Base-by-base conservation (phyloP, 768 basidiomycete species). In the Dioszegia crocea region DNA sequence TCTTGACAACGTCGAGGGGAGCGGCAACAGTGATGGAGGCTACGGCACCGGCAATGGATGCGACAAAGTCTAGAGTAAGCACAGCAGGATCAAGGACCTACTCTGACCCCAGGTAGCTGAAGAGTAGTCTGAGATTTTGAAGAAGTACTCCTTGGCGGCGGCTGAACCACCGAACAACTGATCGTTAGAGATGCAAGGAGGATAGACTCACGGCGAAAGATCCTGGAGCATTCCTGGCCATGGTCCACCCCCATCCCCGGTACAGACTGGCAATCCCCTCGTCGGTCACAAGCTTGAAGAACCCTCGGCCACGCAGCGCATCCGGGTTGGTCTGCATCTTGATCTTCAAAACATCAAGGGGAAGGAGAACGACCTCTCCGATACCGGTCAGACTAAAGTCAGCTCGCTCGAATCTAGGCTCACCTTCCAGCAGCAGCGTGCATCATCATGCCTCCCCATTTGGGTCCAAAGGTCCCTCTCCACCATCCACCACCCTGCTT, bases 181-280 rank as follows among this genome's bases (percentile, higher is more conserved):
- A 9, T 5, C 12, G 36, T 48, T n/a, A 48, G 46, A 2, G 19
- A 27, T 24, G 30, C 39, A 21, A 38, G 21, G n/a, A 14, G 17
- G 24, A 2, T 4, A 8, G 16, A 81, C 88, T 62, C 71, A 94
- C 92, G 55, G 94, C 90, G 70, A 99, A 99, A 52, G 84, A 85
- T 11, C 94, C 94, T 0, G 94, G 94, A 0, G 94, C 94, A 68
- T 99, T 99, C 53, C 94, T 85, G 2, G 92, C 94, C 83, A 96
- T 87, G 23, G 94, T 98, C 94, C 94, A 98, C 44, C 93, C 93
- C 91, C 93, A 96, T 27, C 94, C 94, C 62, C 92, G 86, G 79
- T 99, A 99, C 33, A 99, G 83, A 0, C 88, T 84, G 17, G 61
- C 76, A 9, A 88, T 84, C 57, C 92, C 91, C 75, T 98, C 94